phyloP scores from a whole-genome alignment of 352 stramenopile genomes.

The Pythium brassicae region DNA sequence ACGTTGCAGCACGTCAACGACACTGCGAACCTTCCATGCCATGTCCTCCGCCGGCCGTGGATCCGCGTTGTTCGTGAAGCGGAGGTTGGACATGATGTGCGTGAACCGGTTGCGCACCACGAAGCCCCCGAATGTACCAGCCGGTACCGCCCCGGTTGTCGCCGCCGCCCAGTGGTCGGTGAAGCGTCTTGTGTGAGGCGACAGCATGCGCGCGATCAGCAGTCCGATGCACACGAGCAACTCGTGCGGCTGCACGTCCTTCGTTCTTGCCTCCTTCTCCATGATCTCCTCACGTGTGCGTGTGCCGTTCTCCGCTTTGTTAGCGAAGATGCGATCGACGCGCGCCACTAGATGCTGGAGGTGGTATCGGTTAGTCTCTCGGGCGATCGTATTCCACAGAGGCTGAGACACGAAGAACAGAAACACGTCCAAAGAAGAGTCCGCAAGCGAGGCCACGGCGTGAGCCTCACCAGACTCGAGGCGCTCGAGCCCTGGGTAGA shows the following conservation, averaged over 20 bases:
- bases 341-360: too few relatives aligned
- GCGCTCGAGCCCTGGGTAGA: too few relatives aligned
- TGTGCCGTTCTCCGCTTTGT: too few relatives aligned
- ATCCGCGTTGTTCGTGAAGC: slow-evolving; percentile 6
- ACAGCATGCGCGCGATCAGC: background rate
- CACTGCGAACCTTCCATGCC: slow-evolving; percentile 4
- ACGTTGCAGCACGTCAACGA: background rate
- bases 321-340: too few relatives aligned
- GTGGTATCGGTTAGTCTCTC: too few relatives aligned
- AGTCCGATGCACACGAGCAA: background rate
- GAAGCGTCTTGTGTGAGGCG: background rate
- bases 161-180: background rate
- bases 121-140: background rate
- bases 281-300: too few relatives aligned
- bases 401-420: too few relatives aligned
- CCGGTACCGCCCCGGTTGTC: background rate
- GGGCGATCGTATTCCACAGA: too few relatives aligned
- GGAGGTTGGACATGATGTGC: slow-evolving; percentile 1
- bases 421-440: too few relatives aligned
- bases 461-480: too few relatives aligned
- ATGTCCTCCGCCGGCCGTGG: background rate
- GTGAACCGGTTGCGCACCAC: background rate
- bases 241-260: background rate
- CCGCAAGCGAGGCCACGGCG: too few relatives aligned
- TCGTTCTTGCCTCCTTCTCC: too few relatives aligned